A percentile compares a stretch with the other conserved stretches of the same genome.
Evolutionary conservation across 2,329 filamentous ascomycete species (phyloP).

Genomic region (Shiraia sp.): DNA sequence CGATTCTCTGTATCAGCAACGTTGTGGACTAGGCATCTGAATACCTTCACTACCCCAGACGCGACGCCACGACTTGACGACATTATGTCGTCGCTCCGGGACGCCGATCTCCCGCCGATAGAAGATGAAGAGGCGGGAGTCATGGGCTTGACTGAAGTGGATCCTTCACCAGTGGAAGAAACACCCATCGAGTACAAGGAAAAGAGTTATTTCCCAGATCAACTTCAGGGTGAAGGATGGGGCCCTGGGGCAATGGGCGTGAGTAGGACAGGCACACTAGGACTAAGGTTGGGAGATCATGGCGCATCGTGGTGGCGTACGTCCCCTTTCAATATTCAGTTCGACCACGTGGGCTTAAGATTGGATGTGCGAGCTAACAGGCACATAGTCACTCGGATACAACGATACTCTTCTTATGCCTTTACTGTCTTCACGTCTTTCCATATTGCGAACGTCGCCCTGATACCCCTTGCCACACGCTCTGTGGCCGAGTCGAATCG

Average conservation of each 20-base stretch:
- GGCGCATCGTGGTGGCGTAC: constrained; percentile 76
- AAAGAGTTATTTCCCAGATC: constrained; percentile 50
- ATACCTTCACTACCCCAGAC: constrained; percentile 1
- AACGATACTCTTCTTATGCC: constrained; percentile 83
- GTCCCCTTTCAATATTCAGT: constrained; percentile 27
- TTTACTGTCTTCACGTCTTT: constrained; percentile 49
- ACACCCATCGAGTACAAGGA: constrained; percentile 53
- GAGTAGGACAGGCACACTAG: constrained; percentile 39
- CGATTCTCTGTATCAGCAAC: constrained; percentile 11
- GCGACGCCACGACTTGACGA: constrained; percentile 1
- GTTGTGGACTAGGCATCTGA: constrained; percentile 12
- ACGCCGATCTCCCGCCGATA: constrained; percentile 19
- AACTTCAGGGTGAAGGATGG: constrained; percentile 13
- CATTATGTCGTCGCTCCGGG: constrained; percentile 15
- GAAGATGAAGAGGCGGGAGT: constrained; percentile 54
- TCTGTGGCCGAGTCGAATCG: constrained; percentile 72
- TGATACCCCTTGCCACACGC: constrained; percentile 38
- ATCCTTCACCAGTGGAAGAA: constrained; percentile 78
- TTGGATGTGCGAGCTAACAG: no score
- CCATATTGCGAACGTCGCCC: constrained; percentile 53
- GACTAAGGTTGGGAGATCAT: constrained; percentile 66
- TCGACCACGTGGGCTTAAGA: neutral
- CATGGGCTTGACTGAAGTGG: constrained; percentile 73
- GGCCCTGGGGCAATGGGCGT: constrained; percentile 9
- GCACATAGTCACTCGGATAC: constrained; percentile 68